These are phyloP conservation scores for Bondarzewia mesenterica DNA, from an alignment of 1,284 basidiomycete species.

Conservation along the genomic window DNA sequence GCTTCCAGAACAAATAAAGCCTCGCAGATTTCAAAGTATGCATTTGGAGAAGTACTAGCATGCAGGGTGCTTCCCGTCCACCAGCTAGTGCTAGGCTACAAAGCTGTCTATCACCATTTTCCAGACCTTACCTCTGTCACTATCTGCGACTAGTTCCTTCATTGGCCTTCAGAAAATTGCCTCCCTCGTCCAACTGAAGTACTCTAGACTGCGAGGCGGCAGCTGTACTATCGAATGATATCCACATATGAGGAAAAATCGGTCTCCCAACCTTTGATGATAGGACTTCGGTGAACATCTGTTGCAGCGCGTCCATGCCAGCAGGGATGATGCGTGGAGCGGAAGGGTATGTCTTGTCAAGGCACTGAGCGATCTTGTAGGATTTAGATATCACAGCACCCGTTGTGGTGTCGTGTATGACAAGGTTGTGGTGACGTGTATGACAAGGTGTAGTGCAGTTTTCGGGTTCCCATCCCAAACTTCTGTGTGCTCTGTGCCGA, in stretches of 20 bases:
- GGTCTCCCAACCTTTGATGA: background rate
- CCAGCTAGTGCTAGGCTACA: constrained; percentile 21
- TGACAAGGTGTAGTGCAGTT: no score
- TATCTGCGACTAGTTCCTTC: constrained; percentile 24
- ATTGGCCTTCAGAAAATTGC: constrained; percentile 23
- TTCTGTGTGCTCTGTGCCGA: constrained; percentile 20
- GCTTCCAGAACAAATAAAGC: no score
- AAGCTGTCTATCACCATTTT: constrained; percentile 28
- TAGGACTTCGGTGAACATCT: constrained; percentile 22
- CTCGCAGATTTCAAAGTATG: no score
- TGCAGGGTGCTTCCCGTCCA: constrained; percentile 23
- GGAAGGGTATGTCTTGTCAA: constrained; percentile 26
- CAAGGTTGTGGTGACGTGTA: constrained; percentile 18
- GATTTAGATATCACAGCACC: constrained; percentile 23
- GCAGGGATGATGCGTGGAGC: constrained; percentile 17
- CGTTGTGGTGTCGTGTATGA: constrained; percentile 19
- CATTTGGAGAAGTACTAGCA: no score
- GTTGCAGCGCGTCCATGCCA: constrained; percentile 21
- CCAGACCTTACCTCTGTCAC: constrained; percentile 14
- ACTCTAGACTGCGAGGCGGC: constrained; percentile 27
- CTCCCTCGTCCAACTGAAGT: constrained; percentile 31
- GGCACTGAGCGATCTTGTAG: constrained; percentile 22
- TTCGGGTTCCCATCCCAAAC: constrained; percentile 14
- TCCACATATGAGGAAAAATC: constrained; percentile 9
- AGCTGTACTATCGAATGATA: constrained; percentile 16